Evolutionary conservation across 2,329 filamentous ascomycete genomes (phyloP).

Genomic region (Coniochaeta sp.): DNA sequence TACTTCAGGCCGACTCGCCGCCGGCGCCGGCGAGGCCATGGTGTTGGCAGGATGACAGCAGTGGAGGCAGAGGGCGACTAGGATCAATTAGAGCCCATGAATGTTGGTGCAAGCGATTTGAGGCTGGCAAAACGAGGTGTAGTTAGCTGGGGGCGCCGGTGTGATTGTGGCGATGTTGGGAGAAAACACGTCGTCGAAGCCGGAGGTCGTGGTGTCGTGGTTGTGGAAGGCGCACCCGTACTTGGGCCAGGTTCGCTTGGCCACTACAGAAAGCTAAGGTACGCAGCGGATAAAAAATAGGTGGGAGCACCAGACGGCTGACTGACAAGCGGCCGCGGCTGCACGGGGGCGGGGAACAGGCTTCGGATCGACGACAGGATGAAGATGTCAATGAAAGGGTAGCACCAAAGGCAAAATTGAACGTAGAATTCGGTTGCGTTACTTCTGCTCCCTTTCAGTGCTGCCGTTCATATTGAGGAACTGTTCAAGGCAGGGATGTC

Average conservation of each 20-base stretch:
- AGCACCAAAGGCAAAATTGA: neutral
- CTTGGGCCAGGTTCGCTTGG: neutral
- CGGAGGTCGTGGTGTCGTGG: neutral
- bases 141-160: neutral
- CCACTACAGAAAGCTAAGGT: neutral
- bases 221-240: neutral
- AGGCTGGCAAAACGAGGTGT: neutral
- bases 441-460: neutral
- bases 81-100: neutral
- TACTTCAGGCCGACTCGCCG: conserved; percentile 39
- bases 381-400: neutral
- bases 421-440: neutral
- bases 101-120: neutral
- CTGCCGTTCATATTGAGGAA: neutral
- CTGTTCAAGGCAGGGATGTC: neutral
- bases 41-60: neutral
- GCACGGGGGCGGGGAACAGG: neutral
- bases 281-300: neutral
- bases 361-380: neutral
- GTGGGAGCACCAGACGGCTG: neutral
- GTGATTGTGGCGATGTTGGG: neutral
- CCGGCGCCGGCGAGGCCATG: conserved; percentile 1
- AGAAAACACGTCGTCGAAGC: neutral
- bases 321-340: neutral
- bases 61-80: neutral